Conservation (phyloP, 129 eudicot species). For the Flaveria ramosissima region DNA sequence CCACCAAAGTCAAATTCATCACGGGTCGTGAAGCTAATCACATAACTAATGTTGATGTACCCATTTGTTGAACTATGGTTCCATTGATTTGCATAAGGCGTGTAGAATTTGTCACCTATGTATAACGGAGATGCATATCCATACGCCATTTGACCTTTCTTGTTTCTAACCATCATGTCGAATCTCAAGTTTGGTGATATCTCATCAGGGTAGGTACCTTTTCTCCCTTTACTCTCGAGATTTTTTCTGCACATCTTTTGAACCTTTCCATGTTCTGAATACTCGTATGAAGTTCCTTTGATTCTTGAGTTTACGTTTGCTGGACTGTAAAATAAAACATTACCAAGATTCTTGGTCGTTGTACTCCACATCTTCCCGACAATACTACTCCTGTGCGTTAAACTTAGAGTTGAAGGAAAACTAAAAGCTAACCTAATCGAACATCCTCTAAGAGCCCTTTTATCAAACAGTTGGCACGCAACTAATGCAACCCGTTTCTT, state of each 20-base stretch:
- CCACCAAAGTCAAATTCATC: slow-evolving; percentile 54
- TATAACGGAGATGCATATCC: slow-evolving; percentile 76
- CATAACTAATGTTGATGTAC: slow-evolving; percentile 63
- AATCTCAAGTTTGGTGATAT: slow-evolving; percentile 73
- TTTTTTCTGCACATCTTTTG: slow-evolving; percentile 40
- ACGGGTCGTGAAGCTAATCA: slow-evolving; percentile 44
- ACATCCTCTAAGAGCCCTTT: slow-evolving; percentile 58
- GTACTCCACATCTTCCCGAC: slow-evolving; percentile 87
- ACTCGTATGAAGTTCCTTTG: slow-evolving; percentile 50
- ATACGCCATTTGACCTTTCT: slow-evolving; percentile 48
- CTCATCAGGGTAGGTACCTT: slow-evolving; percentile 57
- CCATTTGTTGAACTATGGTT: slow-evolving; percentile 31
- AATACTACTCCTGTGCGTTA: slow-evolving; percentile 61
- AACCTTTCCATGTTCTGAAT: slow-evolving; percentile 49
- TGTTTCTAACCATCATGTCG: slow-evolving; percentile 59
- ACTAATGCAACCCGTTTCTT: slow-evolving; percentile 59
- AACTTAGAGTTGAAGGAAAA: slow-evolving; percentile 49
- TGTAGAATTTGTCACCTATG: slow-evolving; percentile 48
- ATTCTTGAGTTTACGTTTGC: slow-evolving; percentile 40
- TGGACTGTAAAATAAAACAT: slow-evolving; percentile 44
- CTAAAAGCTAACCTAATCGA: slow-evolving; percentile 71
- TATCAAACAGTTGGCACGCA: slow-evolving; percentile 64
- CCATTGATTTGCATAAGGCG: slow-evolving; percentile 21
- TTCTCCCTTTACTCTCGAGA: slow-evolving; percentile 35
- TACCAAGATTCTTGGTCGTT: slow-evolving; percentile 49